These are phyloP conservation scores for Metschnikowia shivogae DNA, from an alignment of 805 yeast species.

Conservation along the genomic window DNA sequence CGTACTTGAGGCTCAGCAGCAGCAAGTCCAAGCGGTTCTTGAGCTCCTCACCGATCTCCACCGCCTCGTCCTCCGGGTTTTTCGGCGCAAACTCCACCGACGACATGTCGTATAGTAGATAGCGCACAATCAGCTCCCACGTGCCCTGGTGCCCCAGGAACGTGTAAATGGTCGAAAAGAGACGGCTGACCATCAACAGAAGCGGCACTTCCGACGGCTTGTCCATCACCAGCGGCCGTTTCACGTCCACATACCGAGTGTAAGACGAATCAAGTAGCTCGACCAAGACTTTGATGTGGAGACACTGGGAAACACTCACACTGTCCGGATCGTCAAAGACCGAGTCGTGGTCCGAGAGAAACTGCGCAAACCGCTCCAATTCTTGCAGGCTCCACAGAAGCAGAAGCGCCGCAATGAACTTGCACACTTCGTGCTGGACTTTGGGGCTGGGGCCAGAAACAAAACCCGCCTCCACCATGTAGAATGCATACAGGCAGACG, in stretches of 20 bases:
- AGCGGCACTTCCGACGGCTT: background rate
- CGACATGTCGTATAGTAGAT: conserved; percentile 43
- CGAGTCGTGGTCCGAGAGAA: conserved; percentile 25
- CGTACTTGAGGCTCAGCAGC: conserved; percentile 17
- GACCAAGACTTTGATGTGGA: conserved; percentile 20
- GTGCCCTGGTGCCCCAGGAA: conserved; percentile 27
- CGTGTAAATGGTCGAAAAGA: conserved; percentile 32
- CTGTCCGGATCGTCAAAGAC: conserved; percentile 22
- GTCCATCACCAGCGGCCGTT: conserved; percentile 1
- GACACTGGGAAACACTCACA: conserved; percentile 20
- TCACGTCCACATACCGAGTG: conserved; percentile 4
- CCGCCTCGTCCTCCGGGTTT: conserved; percentile 12
- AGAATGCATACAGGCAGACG: conserved; percentile 20
- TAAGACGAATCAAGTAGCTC: conserved; percentile 14
- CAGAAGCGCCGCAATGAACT: conserved; percentile 47
- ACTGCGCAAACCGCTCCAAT: conserved; percentile 30
- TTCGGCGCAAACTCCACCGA: conserved; percentile 22
- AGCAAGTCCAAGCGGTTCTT: conserved; percentile 26
- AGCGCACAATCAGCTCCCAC: conserved; percentile 40
- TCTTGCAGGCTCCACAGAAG: conserved; percentile 35
- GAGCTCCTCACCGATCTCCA: conserved; percentile 26
- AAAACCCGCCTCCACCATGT: conserved; percentile 9
- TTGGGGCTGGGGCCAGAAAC: conserved; percentile 17
- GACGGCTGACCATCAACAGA: conserved; percentile 10
- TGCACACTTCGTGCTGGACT: conserved; percentile 47